These are phyloP conservation scores for Cystobasidium sp. DNA, from an alignment of 1,284 basidiomycete genomes.

Conservation along the genomic window DNA sequence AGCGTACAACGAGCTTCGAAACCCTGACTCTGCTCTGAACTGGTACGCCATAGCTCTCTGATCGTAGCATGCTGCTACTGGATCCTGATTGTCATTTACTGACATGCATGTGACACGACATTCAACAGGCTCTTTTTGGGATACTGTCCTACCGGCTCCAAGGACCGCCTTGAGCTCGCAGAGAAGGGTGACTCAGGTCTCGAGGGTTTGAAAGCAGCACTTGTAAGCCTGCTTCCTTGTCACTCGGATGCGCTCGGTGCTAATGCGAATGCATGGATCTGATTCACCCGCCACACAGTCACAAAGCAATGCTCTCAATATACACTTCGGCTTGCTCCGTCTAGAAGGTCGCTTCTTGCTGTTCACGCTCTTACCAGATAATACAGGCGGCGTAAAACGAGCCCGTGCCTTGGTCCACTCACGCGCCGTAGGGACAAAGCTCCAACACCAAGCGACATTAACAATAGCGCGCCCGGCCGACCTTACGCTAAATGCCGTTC, in stretches of 20 bases:
- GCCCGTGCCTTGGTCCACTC: slow-evolving; percentile 41
- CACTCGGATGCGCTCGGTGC: background rate
- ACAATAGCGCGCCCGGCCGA: slow-evolving; percentile 31
- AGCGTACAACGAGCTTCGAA: slow-evolving; percentile 29
- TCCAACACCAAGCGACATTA: slow-evolving; percentile 32
- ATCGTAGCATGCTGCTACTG: background rate
- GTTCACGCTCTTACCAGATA: slow-evolving; percentile 32
- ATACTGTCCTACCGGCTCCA: slow-evolving; percentile 32
- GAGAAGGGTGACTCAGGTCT: slow-evolving; percentile 27
- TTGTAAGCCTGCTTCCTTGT: slow-evolving; percentile 10
- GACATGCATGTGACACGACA: slow-evolving; percentile 5
- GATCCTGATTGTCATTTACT: slow-evolving; percentile 24
- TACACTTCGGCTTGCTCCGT: slow-evolving; percentile 40
- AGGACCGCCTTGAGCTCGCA: slow-evolving; percentile 36
- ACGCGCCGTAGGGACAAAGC: slow-evolving; percentile 34
- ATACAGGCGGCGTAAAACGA: slow-evolving; percentile 40
- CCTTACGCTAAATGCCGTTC: slow-evolving; percentile 21
- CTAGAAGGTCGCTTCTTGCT: slow-evolving; percentile 39
- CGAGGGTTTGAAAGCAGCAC: slow-evolving; percentile 13
- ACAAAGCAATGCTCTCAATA: slow-evolving; percentile 24
- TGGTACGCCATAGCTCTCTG: slow-evolving; percentile 11
- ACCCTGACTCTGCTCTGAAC: slow-evolving; percentile 29
- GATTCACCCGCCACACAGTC: slow-evolving; percentile 23
- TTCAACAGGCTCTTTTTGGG: slow-evolving; percentile 31
- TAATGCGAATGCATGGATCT: background rate